Evolutionary conservation across 139 green algal genomes (phyloP), one percentile per base, ranked within the genome.

Genomic region (Trebouxia sp.): DNA sequence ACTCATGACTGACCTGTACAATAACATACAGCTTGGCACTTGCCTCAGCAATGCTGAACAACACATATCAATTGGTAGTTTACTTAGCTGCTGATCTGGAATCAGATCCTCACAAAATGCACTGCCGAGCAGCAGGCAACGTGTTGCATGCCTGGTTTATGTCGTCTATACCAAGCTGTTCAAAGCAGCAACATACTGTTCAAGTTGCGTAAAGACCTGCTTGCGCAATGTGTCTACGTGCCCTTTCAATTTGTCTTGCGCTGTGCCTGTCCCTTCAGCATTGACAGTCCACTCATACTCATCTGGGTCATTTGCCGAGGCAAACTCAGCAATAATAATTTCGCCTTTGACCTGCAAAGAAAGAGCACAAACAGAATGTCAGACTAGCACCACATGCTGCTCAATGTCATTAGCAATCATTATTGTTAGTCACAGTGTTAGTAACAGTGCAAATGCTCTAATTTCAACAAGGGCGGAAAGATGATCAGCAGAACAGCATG

Each of bases 201-300:
- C 58, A 37, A 87, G 74, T 30, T 32, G 74, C 24, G 48, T 43
- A 45, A 82, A 75, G 9, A 87, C 76, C 6, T 35, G 30, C 8
- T 65, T 65, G 58, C 41, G 53, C 65, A 87, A 50, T 20, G n/a
- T 66, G 11, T 48, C 28, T 14, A 82, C 39, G 30, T 76, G 62
- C 32, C 45, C 47, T 30, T 65, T 78, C 50, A 78, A 38, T 38
- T 56, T 37, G 17, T 70, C 42, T 28, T 66, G 56, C 11, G 56
- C 65, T n/a, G 7, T 43, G 35, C 79, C 84, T 56, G 43, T 85
- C 3, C 78, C 86, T 7, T 90, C 88, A 20, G 84, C 87, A 4
- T 83, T 92, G 51, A 93, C 77, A 12, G 74, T 85, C 78, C 89
- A 89, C 43, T 84, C 65, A 43, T 93, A 92, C 41, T 96, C 92